These are phyloP conservation scores for Saturnispora diversa DNA, from an alignment of 805 yeast species.

Conservation along the genomic window DNA sequence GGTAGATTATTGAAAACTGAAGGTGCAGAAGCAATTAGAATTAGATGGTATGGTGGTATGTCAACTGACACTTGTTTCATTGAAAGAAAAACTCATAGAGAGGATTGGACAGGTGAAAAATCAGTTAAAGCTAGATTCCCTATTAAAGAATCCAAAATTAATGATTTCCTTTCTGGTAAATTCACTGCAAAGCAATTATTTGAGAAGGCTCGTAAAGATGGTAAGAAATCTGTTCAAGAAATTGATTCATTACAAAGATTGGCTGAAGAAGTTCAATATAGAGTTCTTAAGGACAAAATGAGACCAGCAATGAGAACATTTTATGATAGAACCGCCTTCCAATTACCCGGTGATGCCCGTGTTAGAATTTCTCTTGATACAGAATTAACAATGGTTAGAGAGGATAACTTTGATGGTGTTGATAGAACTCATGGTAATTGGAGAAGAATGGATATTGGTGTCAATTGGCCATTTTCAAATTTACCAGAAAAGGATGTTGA, in stretches of 20 bases:
- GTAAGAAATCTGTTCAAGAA: conserved; percentile 78
- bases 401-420: conserved; percentile 89
- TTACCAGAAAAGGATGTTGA: conserved; percentile 78
- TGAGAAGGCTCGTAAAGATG: conserved; percentile 87
- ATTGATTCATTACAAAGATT: conserved; percentile 87
- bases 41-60: conserved; percentile 99
- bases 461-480: conserved; percentile 90
- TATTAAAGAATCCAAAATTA: conserved; percentile 83
- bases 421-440: conserved; percentile 90
- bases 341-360: conserved; percentile 97
- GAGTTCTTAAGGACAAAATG: conserved; percentile 71
- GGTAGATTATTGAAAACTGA: conserved; percentile 94
- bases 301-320: conserved; percentile 95
- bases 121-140: conserved; percentile 97
- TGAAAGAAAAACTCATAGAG: conserved; percentile 96
- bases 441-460: conserved; percentile 98
- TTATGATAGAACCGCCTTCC: conserved; percentile 97
- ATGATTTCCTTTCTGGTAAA: conserved; percentile 73
- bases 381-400: conserved; percentile 94
- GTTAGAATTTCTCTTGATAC: conserved; percentile 98
- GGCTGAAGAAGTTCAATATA: conserved; percentile 89
- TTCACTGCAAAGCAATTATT: conserved; percentile 85
- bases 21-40: conserved; percentile 97
- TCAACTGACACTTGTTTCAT: conserved; percentile 83
- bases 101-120: conserved; percentile 99